phyloP scores from a whole-genome alignment of 176 grass and related monocot species.

The Zoysia japonica region DNA sequence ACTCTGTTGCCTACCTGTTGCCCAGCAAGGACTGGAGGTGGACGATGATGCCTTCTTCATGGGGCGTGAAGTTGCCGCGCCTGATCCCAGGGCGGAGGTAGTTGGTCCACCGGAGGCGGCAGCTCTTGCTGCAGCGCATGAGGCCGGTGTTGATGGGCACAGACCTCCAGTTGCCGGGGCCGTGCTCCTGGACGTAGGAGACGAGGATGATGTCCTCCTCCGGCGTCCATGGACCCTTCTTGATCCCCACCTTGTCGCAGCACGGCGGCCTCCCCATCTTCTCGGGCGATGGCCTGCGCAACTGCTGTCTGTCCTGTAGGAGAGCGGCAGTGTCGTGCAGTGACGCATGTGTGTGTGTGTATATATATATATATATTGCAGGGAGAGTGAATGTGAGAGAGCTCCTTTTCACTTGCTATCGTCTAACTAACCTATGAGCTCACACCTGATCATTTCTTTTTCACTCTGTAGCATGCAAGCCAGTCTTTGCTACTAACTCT shows the following conservation, averaged over 20 bases:
- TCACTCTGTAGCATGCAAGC: constrained; percentile 15
- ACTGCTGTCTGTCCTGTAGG: not conserved
- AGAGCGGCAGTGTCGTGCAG: not conserved
- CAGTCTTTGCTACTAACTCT: not conserved
- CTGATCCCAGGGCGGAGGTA: constrained; percentile 81
- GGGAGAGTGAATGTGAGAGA: constrained; percentile 37
- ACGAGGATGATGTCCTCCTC: constrained; percentile 88
- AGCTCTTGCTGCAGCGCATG: constrained; percentile 91
- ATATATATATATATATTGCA: constrained; percentile 14
- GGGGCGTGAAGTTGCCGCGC: constrained; percentile 73
- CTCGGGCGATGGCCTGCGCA: not conserved
- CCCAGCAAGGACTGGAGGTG: constrained; percentile 83
- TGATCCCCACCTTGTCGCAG: constrained; percentile 71
- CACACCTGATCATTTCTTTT: constrained; percentile 25
- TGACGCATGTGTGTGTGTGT: not conserved
- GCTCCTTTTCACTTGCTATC: constrained; percentile 69
- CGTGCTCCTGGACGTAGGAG: constrained; percentile 83
- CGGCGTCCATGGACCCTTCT: constrained; percentile 92
- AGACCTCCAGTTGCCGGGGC: constrained; percentile 78
- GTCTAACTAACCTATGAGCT: not conserved
- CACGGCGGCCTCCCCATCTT: constrained; percentile 80
- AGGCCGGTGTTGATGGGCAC: constrained; percentile 72
- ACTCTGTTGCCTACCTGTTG: constrained; percentile 53
- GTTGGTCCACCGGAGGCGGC: constrained; percentile 86
- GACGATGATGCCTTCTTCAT: constrained; percentile 74